Conservation (phyloP, 1,284 basidiomycete genomes). For the Cystobasidium slooffiae region DNA sequence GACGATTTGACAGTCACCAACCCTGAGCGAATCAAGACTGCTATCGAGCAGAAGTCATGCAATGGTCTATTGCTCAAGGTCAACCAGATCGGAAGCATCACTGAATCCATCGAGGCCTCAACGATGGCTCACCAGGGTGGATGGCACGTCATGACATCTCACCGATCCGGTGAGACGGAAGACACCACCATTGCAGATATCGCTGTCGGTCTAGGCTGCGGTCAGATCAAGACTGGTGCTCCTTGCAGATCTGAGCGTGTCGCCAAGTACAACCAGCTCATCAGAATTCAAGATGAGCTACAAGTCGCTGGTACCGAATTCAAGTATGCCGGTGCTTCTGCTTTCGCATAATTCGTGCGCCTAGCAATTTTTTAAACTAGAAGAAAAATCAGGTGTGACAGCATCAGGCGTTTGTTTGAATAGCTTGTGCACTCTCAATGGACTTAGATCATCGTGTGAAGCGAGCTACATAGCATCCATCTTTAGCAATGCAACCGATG, state of each 20-base stretch:
- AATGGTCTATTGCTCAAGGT: conserved; percentile 98
- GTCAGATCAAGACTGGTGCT: conserved; percentile 98
- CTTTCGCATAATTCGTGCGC: conserved; percentile 59
- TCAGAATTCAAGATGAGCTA: conserved; percentile 54
- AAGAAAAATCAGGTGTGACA: too few relatives aligned
- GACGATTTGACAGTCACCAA: conserved; percentile 99
- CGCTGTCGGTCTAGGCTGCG: conserved; percentile 85
- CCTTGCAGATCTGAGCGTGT: conserved; percentile 65
- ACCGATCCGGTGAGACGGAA: conserved; percentile 85
- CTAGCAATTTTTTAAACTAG: background rate
- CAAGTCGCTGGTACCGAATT: conserved; percentile 45
- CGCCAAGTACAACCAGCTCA: conserved; percentile 54
- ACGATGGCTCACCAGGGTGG: conserved; percentile 56
- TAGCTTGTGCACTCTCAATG: too few relatives aligned
- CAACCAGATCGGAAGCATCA: conserved; percentile 98
- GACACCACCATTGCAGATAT: conserved; percentile 94
- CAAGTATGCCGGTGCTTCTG: conserved; percentile 62
- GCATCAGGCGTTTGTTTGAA: too few relatives aligned
- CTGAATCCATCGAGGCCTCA: conserved; percentile 93
- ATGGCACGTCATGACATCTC: conserved; percentile 87
- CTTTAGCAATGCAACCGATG: too few relatives aligned
- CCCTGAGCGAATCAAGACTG: conserved; percentile 95
- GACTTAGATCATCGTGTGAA: too few relatives aligned
- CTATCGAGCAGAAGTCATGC: conserved; percentile 99
- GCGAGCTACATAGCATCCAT: too few relatives aligned